phyloP scores from a whole-genome alignment of 2,329 filamentous ascomycete species.

The Alternaria metachromatica region DNA sequence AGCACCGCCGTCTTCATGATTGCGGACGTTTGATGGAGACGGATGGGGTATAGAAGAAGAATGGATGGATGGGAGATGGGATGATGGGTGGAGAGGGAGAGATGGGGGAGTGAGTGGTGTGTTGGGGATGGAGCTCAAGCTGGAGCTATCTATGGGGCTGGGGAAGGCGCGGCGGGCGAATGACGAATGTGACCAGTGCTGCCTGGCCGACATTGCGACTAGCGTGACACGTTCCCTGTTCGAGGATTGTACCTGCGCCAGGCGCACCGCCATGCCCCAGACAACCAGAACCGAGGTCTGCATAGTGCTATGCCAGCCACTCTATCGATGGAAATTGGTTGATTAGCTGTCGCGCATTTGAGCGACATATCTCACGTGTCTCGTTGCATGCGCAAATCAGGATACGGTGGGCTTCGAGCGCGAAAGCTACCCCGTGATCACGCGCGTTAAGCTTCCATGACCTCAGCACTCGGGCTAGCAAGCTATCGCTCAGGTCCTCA shows the following conservation, averaged over 20 bases:
- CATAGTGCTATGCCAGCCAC: neutral
- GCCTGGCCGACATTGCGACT: constrained; percentile 8
- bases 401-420: neutral
- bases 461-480: constrained; percentile 5
- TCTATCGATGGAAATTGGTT: neutral
- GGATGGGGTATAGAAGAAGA: constrained; percentile 7
- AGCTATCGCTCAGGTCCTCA: neutral
- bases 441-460: constrained; percentile 7
- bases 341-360: neutral
- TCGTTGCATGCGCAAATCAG: neutral
- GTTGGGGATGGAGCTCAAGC: constrained; percentile 16
- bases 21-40: constrained; percentile 13
- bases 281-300: neutral
- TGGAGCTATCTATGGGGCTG: constrained; percentile 19
- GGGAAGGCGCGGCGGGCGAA: constrained; percentile 12
- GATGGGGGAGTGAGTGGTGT: constrained; percentile 11
- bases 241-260: neutral
- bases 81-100: constrained; percentile 6
- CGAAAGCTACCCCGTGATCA: neutral
- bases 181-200: constrained; percentile 13
- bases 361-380: neutral
- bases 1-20: constrained; percentile 86
- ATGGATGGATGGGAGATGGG: constrained; percentile 13
- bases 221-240: constrained; percentile 16
- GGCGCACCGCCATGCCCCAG: neutral